These are phyloP conservation scores for Elongisporangium prolatum DNA, from an alignment of 352 stramenopile species.

Conservation along the genomic window DNA sequence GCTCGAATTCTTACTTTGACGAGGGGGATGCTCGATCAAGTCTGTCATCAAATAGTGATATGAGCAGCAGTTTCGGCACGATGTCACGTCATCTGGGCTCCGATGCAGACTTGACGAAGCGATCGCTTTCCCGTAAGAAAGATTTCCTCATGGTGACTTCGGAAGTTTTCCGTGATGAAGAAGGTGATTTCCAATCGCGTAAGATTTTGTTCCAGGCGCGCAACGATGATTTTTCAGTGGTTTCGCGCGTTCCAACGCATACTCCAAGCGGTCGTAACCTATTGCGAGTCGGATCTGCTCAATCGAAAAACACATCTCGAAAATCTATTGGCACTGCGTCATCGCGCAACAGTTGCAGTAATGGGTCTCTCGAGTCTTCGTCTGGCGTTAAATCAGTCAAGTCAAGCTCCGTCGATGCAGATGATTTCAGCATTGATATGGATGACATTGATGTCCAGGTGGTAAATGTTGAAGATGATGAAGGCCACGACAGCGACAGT, in stretches of 20 bases:
- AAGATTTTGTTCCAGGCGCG: conserved; percentile 86
- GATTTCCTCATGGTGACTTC: conserved; percentile 90
- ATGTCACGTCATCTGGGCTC: conserved; percentile 23
- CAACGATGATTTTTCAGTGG: conserved; percentile 84
- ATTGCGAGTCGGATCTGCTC: conserved; percentile 27
- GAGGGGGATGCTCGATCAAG: conserved; percentile 29
- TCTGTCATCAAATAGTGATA: conserved; percentile 47
- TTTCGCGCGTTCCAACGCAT: conserved; percentile 68
- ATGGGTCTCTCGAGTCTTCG: conserved; percentile 45
- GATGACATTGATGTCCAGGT: conserved; percentile 76
- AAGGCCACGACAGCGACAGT: conserved; percentile 57
- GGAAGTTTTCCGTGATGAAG: conserved; percentile 83
- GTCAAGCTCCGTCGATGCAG: conserved; percentile 29
- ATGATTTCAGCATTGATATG: conserved; percentile 52
- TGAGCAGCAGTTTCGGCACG: conserved; percentile 17
- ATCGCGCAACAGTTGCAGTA: conserved; percentile 23
- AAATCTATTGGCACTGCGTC: conserved; percentile 43
- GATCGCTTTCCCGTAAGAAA: conserved; percentile 81
- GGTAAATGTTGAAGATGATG: conserved; percentile 67
- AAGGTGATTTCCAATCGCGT: conserved; percentile 81
- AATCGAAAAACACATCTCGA: conserved; percentile 17
- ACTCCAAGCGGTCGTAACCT: conserved; percentile 57
- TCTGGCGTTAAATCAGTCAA: conserved; percentile 20
- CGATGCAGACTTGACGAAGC: conserved; percentile 77
- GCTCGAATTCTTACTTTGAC: conserved; percentile 6